Base-by-base conservation (phyloP, 2,329 filamentous ascomycete species). In the Fusarium burgessii region DNA sequence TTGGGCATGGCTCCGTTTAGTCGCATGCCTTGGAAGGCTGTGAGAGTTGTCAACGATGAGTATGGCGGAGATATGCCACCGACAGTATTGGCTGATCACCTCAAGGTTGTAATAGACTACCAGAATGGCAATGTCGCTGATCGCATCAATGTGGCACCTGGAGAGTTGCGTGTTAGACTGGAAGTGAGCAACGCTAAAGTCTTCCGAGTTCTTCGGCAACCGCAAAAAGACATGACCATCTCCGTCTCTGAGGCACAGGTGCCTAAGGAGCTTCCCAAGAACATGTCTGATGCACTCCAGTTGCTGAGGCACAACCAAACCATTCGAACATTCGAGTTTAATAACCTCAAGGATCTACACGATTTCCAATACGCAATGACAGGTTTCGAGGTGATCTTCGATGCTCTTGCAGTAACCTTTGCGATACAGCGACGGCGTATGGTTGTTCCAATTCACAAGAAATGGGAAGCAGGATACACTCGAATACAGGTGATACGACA, bases 371-470 rank as follows among this genome's bases (percentile, higher is more conserved):
- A 86, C 51, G 92, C 93, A 5, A 83, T 97, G 60, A 97, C 94
- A 1, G 93, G 94, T 1, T 97, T 92, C 80, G 85, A 85, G 29
- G 93, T 97, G 18, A 82, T 92, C 11, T 94, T 91, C 72, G 92
- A 94, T 77, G 89, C 90, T 10, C 81, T 93, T 56, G 93, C 93
- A 9, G 85, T 87, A 11, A 90, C 89, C 0, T 93, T 97, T 79
- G 90, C 92, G 62, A 97, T 97, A 71, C 91, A 94, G 3, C 90
- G 94, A 33, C 90, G 93, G 51, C 89, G 93, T 72, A 96, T 95
- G 91, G 93, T 97, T 15, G 93, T 97, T 18, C 93, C 93, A 0
- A 95, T 97, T 72, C 93, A 97, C 83, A 97, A 97, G 82, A 96
- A 96, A 80, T 97, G 93, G 93, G 94, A 97, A 77, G 93, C 94